A percentile compares a stretch with the other conserved stretches of the same genome.
These are phyloP conservation scores for Tulasnella calospora DNA, from an alignment of 768 basidiomycete genomes.

Conservation along the genomic window DNA sequence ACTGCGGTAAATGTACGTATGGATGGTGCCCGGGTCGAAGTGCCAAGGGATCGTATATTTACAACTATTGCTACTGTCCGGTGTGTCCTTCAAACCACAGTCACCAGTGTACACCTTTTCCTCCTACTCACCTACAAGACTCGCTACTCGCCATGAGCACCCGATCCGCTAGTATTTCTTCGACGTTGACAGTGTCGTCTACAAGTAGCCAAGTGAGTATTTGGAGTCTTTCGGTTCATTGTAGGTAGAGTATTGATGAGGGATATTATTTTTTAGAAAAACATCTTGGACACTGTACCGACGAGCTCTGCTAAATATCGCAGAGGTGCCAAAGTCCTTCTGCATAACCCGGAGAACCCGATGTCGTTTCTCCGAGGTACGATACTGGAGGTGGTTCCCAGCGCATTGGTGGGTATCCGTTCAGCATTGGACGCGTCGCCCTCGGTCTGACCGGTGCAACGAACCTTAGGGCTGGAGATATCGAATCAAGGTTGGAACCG, in stretches of 20 bases:
- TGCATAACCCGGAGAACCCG: background rate
- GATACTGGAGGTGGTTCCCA: background rate
- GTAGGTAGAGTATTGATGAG: background rate
- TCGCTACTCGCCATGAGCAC: background rate
- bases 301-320: background rate
- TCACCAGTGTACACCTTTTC: background rate
- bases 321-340: background rate
- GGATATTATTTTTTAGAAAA: background rate
- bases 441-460: background rate
- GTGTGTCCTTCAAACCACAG: background rate
- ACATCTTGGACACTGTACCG: background rate
- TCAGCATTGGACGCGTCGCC: background rate
- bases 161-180: background rate
- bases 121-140: background rate
- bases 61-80: too few relatives aligned
- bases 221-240: background rate
- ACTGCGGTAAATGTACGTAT: background rate
- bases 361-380: background rate
- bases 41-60: background rate
- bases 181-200: background rate
- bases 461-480: background rate
- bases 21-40: background rate
- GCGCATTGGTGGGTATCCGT: background rate
- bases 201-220: background rate
- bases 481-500: background rate